A percentile compares a stretch with the other conserved stretches of the same genome.
These are phyloP conservation scores for Yamadazyma sp. DNA, from an alignment of 805 yeast species.

Conservation along the genomic window DNA sequence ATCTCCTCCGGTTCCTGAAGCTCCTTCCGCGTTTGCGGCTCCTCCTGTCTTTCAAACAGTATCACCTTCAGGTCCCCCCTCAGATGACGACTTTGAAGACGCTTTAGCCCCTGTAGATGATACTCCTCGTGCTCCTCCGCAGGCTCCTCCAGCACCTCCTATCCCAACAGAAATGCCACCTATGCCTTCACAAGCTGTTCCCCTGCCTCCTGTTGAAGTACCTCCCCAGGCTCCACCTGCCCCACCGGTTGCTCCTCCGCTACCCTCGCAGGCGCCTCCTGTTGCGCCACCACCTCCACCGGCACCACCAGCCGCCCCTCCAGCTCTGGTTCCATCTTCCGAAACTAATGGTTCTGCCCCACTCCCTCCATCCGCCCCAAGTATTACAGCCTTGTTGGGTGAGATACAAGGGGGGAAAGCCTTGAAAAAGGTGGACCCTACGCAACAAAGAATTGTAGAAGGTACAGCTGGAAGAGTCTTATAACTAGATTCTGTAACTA, in stretches of 20 bases:
- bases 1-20: slow-evolving; percentile 11
- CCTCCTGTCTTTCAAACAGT: neutral
- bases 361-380: slow-evolving; percentile 25
- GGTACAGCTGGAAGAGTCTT: slow-evolving; percentile 54
- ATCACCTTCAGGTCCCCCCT: neutral
- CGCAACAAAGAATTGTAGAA: slow-evolving; percentile 46
- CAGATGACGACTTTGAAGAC: slow-evolving; percentile 4
- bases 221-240: slow-evolving; percentile 12
- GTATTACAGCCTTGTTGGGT: slow-evolving; percentile 52
- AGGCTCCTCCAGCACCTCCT: neutral
- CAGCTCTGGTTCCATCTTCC: slow-evolving; percentile 24
- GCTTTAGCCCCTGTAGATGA: slow-evolving; percentile 13
- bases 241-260: slow-evolving; percentile 19
- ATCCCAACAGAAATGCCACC: slow-evolving; percentile 8
- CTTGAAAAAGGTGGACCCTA: slow-evolving; percentile 51
- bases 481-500: slow-evolving; percentile 14
- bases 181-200: slow-evolving; percentile 1
- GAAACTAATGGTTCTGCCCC: slow-evolving; percentile 31
- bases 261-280: slow-evolving; percentile 22
- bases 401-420: slow-evolving; percentile 55
- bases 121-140: neutral
- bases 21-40: slow-evolving; percentile 11
- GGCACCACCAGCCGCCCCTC: slow-evolving; percentile 26
- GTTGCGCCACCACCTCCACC: slow-evolving; percentile 25
- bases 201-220: too few relatives aligned